A percentile compares a stretch with the other conserved stretches of the same genome.
Conservation (phyloP, 148 eudicot species). For the Rhododendron vialii region DNA sequence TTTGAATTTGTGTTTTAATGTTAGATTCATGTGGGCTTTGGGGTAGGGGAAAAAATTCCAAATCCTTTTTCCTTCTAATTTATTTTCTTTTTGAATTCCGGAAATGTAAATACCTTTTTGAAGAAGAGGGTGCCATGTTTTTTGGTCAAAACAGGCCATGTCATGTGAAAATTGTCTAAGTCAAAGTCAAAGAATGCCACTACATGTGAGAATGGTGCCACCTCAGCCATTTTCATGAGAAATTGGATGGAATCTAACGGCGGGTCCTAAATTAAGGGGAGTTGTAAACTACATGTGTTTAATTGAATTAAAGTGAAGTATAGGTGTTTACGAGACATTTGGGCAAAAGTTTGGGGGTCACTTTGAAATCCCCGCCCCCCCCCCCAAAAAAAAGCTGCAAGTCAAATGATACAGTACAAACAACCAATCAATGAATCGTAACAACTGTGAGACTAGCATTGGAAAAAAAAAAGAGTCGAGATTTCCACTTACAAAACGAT, state of each 20-base stretch:
- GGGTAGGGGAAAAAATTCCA: neutral
- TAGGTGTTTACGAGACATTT: neutral
- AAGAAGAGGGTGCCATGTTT: neutral
- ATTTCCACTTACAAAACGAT: conserved; percentile 74
- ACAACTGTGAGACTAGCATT: neutral
- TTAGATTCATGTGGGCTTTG: neutral
- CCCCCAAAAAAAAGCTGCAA: neutral
- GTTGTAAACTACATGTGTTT: neutral
- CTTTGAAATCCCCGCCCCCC: neutral
- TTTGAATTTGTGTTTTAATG: neutral
- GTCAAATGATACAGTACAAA: neutral
- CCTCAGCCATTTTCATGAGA: neutral
- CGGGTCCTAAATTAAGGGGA: neutral
- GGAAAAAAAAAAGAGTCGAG: neutral
- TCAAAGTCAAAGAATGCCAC: neutral
- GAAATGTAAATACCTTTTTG: neutral
- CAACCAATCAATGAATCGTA: neutral
- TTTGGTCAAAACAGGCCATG: neutral
- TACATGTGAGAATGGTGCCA: neutral
- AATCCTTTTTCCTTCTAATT: neutral
- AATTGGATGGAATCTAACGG: neutral
- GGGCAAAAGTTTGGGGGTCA: neutral
- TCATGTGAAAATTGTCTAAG: neutral
- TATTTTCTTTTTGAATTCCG: no score
- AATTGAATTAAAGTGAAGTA: neutral